phyloP scores from a whole-genome alignment of 2,329 filamentous ascomycete genomes.

The Arthrobotrys megalospora region DNA sequence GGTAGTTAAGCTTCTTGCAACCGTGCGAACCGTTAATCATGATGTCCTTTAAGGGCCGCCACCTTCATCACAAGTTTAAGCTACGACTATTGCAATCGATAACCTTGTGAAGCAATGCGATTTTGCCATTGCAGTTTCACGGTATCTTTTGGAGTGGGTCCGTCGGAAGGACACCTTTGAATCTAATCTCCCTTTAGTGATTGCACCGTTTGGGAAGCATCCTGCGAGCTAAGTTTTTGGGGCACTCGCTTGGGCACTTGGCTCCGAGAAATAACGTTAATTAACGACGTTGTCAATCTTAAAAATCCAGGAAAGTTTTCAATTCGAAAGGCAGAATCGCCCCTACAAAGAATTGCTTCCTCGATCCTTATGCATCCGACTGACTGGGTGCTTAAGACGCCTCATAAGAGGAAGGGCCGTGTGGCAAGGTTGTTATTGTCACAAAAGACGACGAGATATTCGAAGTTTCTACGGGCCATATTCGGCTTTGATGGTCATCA shows the following conservation, averaged over 20 bases:
- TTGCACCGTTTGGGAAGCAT: constrained; percentile 42
- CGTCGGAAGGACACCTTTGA: constrained; percentile 17
- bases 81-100: constrained; percentile 30
- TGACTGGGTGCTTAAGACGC: constrained; percentile 45
- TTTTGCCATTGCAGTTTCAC: constrained; percentile 14
- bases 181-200: constrained; percentile 49
- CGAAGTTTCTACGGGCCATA: constrained; percentile 5
- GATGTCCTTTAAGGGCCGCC: constrained; percentile 33
- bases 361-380: constrained; percentile 20
- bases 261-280: constrained; percentile 44
- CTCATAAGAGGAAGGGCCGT: constrained; percentile 23
- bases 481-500: constrained; percentile 26
- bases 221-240: constrained; percentile 50
- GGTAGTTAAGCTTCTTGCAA: constrained; percentile 46
- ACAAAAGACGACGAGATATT: constrained; percentile 18
- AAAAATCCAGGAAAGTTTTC: constrained; percentile 19
- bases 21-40: constrained; percentile 59
- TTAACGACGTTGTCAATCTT: constrained; percentile 26
- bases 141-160: constrained; percentile 14
- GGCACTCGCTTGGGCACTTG: constrained; percentile 27
- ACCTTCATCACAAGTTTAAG: constrained; percentile 22
- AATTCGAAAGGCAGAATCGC: constrained; percentile 12
- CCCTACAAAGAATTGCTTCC: not conserved
- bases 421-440: constrained; percentile 14
- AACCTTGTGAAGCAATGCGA: constrained; percentile 7